Evolutionary conservation across 1,139 yeast species (phyloP), one percentile per base, ranked within the genome.

Genomic region (Protomyces inouyei): DNA sequence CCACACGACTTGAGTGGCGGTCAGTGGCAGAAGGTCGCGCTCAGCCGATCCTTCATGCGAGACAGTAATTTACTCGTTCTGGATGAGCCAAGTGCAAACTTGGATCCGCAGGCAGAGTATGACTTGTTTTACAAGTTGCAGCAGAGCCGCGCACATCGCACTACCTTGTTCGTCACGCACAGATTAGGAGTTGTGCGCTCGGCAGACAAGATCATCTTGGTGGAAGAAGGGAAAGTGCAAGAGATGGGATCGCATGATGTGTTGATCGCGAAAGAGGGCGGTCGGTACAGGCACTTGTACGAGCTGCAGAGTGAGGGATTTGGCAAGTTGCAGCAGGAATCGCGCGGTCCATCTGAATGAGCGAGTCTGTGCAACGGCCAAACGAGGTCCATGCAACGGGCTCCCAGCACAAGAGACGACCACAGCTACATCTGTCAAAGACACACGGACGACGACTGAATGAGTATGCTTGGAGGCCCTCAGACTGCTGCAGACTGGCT

Each of bases 61-160:
- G 57, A 48, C 3, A 51, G 43, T 18, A 48, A 28, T 12, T n/a
- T 92, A 57, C 79, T 91, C 68, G 89, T 91, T 8, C 79, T 92
- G 70, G 98, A 93, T 75, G 98, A 93, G 77, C 98, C 98, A 14
- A 92, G 98, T 3, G 97, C 98, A 1, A 96, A 97, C 1, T 97
- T 93, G 60, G 98, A 93, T 76, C 97, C 91, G 38, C 95, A 91
- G 73, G 93, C 98, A 0, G 98, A 93, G 37, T 53, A 52, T 36
- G 64, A 59, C 32, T 43, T 59, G 3, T 59, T 59, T 75, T 79
- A 86, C 70, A 82, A 91, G 55, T 81, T 92, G 61, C 98, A 92
- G 77, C 85, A 86, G 71, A 92, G 97, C 0, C 52, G 64, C 12
- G n/a, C 25, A 25, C 56, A 91, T 69, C 83, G 96, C 74, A 92